Conservation (phyloP, 176 grass and related monocot species). For the Musa troglodytarum region DNA sequence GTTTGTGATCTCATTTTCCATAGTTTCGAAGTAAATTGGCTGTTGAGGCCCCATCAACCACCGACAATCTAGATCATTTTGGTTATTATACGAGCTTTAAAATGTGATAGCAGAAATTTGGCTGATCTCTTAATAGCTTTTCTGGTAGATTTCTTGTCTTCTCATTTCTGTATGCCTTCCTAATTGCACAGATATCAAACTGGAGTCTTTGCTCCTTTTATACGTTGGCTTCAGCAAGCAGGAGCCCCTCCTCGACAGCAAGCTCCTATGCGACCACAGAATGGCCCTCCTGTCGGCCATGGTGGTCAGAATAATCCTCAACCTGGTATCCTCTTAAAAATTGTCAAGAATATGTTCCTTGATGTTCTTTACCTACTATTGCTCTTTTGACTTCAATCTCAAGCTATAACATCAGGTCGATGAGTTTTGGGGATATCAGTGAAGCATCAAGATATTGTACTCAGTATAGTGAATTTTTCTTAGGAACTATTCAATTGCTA, state of each 20-base stretch:
- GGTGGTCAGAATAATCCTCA: conserved; percentile 44
- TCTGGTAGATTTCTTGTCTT: not conserved
- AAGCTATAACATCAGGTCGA: no score
- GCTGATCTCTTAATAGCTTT: not conserved
- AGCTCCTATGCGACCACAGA: conserved; percentile 39
- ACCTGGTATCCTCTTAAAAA: conserved; percentile 26
- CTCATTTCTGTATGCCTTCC: not conserved
- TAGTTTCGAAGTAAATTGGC: not conserved
- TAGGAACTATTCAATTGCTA: no score
- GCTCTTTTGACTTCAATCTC: no score
- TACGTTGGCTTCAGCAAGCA: conserved; percentile 65
- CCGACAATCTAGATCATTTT: not conserved
- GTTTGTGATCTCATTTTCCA: not conserved
- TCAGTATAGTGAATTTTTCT: no score
- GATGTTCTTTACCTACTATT: no score
- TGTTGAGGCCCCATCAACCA: not conserved
- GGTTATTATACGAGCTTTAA: not conserved
- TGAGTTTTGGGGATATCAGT: no score
- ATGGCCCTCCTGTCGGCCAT: conserved; percentile 33
- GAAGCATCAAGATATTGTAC: no score
- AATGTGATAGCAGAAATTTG: no score
- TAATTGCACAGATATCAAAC: conserved; percentile 69
- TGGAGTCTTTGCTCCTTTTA: conserved; percentile 63
- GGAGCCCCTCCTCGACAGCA: conserved; percentile 60
- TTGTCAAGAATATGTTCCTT: no score